A percentile compares a stretch with the other conserved stretches of the same genome.
phyloP scores from a whole-genome alignment of 2,329 filamentous ascomycete species.

The Exophiala spinifera region DNA sequence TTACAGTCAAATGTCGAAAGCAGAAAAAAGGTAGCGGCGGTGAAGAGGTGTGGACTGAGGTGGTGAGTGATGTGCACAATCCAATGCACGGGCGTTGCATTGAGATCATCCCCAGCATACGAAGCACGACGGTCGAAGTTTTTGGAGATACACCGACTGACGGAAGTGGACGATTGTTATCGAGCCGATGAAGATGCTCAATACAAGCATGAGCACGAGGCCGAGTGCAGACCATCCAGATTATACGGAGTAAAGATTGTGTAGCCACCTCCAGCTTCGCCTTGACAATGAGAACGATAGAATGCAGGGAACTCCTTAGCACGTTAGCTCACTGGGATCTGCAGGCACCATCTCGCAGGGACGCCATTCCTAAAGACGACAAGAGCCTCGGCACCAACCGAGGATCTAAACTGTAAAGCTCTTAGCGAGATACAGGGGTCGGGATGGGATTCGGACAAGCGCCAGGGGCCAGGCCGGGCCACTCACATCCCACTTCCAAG shows the following conservation, averaged over 20 bases:
- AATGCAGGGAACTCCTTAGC: too few species aligned
- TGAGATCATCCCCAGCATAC: slow-evolving; percentile 67
- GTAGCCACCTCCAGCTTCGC: background rate
- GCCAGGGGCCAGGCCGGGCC: background rate
- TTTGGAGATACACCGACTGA: slow-evolving; percentile 14
- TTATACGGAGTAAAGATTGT: too few species aligned
- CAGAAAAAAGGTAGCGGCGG: slow-evolving; percentile 17
- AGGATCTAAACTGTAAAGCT: background rate
- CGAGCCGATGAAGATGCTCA: background rate
- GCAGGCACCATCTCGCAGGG: slow-evolving; percentile 1
- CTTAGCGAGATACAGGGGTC: background rate
- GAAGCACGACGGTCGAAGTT: slow-evolving; percentile 68
- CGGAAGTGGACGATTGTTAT: slow-evolving; percentile 13
- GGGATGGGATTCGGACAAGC: background rate
- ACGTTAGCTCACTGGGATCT: background rate
- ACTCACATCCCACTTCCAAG: slow-evolving; percentile 8
- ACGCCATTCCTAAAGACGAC: background rate
- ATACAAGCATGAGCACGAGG: too few species aligned
- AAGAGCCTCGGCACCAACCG: slow-evolving; percentile 9
- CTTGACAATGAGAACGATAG: background rate
- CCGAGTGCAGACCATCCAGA: background rate
- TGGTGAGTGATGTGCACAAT: slow-evolving; percentile 75
- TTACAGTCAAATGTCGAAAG: slow-evolving; percentile 63
- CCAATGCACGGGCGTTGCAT: slow-evolving; percentile 74
- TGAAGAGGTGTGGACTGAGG: slow-evolving; percentile 37